These are phyloP conservation scores for Boletus smithii DNA, from an alignment of 1,284 basidiomycete genomes.

Conservation along the genomic window DNA sequence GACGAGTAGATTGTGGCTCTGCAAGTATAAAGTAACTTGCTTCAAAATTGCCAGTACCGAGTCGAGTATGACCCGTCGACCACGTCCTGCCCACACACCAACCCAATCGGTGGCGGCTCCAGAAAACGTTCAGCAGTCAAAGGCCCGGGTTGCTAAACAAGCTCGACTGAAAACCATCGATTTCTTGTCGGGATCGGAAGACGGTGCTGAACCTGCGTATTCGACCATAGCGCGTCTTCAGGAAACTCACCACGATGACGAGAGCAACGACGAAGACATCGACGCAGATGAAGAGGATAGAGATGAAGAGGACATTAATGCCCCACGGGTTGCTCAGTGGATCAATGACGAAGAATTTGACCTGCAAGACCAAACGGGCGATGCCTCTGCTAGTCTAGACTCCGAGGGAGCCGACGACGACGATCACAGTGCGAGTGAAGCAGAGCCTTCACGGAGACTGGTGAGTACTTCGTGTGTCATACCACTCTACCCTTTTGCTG, in stretches of 20 bases:
- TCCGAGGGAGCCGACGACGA: conserved; percentile 26
- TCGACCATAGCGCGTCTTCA: too few species aligned
- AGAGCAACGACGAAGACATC: not conserved
- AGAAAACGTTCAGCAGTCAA: conserved; percentile 5
- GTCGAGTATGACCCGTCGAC: conserved; percentile 10
- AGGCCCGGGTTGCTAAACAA: conserved; percentile 2
- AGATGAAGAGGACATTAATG: conserved; percentile 39
- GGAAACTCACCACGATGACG: not conserved
- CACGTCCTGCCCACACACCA: conserved; percentile 3
- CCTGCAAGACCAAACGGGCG: conserved; percentile 23
- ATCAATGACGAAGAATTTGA: conserved; percentile 49
- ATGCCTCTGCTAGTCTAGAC: conserved; percentile 23
- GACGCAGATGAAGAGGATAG: conserved; percentile 1
- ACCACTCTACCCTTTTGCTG: conserved; percentile 8
- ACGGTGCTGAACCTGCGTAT: too few species aligned
- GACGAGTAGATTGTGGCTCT: too few species aligned
- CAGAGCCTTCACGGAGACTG: conserved; percentile 30
- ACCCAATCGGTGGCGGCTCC: not conserved
- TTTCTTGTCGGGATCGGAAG: conserved; percentile 19
- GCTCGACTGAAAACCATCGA: conserved; percentile 18
- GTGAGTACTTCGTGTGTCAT: conserved; percentile 15
- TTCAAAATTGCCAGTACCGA: too few species aligned
- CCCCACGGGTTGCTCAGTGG: conserved; percentile 54
- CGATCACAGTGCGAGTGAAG: conserved; percentile 13
- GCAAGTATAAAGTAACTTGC: too few species aligned